Evolutionary conservation across 768 basidiomycete genomes (phyloP), one percentile per base, ranked within the genome.

Genomic region (Filobasidium floriforme): DNA sequence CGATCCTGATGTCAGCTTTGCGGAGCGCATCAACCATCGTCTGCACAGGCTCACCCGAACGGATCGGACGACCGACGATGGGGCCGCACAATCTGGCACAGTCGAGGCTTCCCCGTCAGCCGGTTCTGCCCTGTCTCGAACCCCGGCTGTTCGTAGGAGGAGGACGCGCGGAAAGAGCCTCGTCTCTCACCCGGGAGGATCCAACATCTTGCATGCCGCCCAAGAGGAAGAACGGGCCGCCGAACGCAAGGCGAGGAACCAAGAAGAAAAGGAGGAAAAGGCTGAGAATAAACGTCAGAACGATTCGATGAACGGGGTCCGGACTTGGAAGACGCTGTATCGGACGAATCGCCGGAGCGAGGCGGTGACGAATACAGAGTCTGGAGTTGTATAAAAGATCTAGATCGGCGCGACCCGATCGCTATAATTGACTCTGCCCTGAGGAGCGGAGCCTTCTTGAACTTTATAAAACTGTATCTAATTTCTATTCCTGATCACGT

Each of bases 121-220:
- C 22, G 64, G 24, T 59, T 64, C 63, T 44, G 43, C 29, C 54
- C 44, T 52, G 26, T 46, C 54, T 44, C 55, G 64, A 22, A 46
- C 59, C 26, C 57, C 41, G 15, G 41, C 64, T 9, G 59, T 59
- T 12, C 46, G 46, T 9, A 55, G 55, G 28, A 43, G 41, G 14
- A 46, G 64, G 43, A 60, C 43, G 10, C 55, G 57, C 15, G 59
- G 64, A 15, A 22, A 51, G 44, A 65, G 32, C 44, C 22, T 65
- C 18, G 64, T 44, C 0, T 60, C 64, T 6, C 59, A 65, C 44
- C 57, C 59, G 12, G 64, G 57, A 9, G 64, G 57, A 14, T 59
- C 64, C 11, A 65, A 57, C 54, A 57, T 57, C 29, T n/a, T 65
- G 44, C 57, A 43, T 11, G 64, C 64, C n/a, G 64, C 64, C 1